Evolutionary conservation across 2,329 filamentous ascomycete species (phyloP), one percentile per base, ranked within the genome.

Genomic region (Thelonectria blattea): DNA sequence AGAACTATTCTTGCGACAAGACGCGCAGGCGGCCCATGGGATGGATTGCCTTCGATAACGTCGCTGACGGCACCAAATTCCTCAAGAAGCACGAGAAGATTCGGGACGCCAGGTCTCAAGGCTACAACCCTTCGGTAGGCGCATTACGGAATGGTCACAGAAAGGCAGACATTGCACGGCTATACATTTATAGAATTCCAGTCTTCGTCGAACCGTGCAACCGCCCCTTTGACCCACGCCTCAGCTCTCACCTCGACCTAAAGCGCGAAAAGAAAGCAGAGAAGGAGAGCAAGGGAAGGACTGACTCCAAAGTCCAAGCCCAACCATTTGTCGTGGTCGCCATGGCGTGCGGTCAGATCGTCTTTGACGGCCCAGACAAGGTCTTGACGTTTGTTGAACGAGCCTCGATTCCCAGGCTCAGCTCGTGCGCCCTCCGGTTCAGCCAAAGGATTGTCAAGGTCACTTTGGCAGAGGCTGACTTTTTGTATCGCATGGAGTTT

Each of bases 331-430:
- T 12, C 5, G 39, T 71, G 54, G 55, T 8, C 8, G 37, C 52
- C 2, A 58, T 84, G 30, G 75, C 74, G 8, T 84, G 81, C 55
- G 85, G 85, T 2, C 78, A 82, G 46, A 82, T 81, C 63, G 70
- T 78, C 8, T 85, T 82, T 52, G 52, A 68, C 2, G 54, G 71
- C 0, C 24, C 46, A 1, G 27, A 60, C 5, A 66, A 69, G 62
- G 65, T 5, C 18, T 72, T 86, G 7, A 72, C 73, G 0, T 87
- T 83, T 60, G 71, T 79, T 3, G 65, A 79, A 69, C 85, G 80
- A 58, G 71, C 69, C 60, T 71, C 59, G 7, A 45, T 37, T 42
- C 39, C 30, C 11, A 49, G 14, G 1, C 34, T 46, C 9, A 20
- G 71, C 42, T 70, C 71, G 4, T 73, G 80, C 15, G 43, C 32